These are phyloP conservation scores for Hamamelis virginiana DNA, from an alignment of 164 flowering plant species.

Conservation along the genomic window DNA sequence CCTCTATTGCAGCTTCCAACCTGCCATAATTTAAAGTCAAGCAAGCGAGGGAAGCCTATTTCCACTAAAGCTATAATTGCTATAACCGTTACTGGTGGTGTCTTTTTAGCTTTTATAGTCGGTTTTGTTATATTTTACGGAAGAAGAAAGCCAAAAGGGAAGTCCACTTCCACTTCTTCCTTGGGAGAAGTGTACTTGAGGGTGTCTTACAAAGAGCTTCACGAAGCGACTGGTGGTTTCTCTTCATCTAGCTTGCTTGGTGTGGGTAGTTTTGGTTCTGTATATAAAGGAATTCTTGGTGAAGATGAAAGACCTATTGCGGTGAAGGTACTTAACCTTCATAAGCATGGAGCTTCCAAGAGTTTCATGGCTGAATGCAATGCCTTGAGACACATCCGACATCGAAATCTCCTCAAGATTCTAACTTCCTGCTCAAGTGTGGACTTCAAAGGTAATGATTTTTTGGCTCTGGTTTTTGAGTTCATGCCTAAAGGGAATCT, in stretches of 20 bases:
- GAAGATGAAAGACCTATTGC: too few relatives aligned
- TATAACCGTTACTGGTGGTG: too few relatives aligned
- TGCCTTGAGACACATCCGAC: not conserved
- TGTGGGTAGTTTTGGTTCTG: not conserved
- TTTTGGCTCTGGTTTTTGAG: not conserved
- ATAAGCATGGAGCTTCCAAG: not conserved
- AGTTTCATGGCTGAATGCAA: conserved; percentile 8
- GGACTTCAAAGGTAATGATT: too few relatives aligned
- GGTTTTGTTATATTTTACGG: not conserved
- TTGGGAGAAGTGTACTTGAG: not conserved
- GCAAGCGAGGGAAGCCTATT: not conserved
- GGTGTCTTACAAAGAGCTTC: conserved; percentile 13
- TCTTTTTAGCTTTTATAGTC: not conserved
- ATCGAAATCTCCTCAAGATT: conserved; percentile 8
- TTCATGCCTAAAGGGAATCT: conserved; percentile 8
- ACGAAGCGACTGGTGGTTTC: conserved; percentile 13
- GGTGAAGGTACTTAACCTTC: too few relatives aligned
- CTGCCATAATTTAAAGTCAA: not conserved
- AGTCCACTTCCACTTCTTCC: not conserved
- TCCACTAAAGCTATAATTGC: not conserved
- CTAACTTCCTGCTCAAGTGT: conserved; percentile 4
- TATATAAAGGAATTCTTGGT: too few relatives aligned
- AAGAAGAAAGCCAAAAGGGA: not conserved
- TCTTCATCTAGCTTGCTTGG: conserved; percentile 10
- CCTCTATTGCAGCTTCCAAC: conserved; percentile 1